phyloP scores from a whole-genome alignment of 1,139 yeast species.

The Yamadazyma oceani region DNA sequence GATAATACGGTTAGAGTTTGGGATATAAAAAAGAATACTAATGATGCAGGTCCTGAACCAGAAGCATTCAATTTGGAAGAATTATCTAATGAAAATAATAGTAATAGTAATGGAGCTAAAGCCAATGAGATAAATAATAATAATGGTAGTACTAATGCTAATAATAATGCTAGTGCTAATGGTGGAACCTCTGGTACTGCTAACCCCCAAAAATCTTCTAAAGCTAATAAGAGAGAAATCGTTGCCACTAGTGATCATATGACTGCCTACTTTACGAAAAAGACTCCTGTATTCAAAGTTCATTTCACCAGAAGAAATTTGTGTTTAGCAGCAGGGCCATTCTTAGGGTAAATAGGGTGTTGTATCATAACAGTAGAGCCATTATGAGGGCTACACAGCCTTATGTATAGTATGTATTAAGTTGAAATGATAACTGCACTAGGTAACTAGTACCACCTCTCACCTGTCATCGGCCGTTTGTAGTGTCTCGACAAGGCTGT shows the following conservation, averaged over 20 bases:
- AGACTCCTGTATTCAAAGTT: conserved; percentile 91
- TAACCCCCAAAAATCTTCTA: conserved; percentile 10
- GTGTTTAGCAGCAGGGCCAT: conserved; percentile 92
- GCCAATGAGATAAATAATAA: conserved; percentile 10
- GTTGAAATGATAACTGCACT: too few relatives aligned
- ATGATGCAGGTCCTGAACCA: conserved; percentile 79
- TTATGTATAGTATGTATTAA: too few relatives aligned
- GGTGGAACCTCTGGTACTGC: conserved; percentile 14
- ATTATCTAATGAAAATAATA: conserved; percentile 22
- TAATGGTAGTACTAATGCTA: conserved; percentile 8
- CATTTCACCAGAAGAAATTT: conserved; percentile 88
- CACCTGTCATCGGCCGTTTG: too few relatives aligned
- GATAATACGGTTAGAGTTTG: conserved; percentile 93
- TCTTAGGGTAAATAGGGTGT: conserved; percentile 24
- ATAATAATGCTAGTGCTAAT: conserved; percentile 21
- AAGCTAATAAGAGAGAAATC: conserved; percentile 58
- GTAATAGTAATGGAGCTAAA: conserved; percentile 18
- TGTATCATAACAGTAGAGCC: too few relatives aligned
- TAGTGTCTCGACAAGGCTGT: too few relatives aligned
- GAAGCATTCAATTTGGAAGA: conserved; percentile 53
- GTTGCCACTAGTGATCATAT: conserved; percentile 85
- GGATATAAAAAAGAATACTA: conserved; percentile 87
- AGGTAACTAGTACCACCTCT: too few relatives aligned
- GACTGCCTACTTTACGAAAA: conserved; percentile 91
- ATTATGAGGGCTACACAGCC: too few relatives aligned